Evolutionary conservation across 2,329 filamentous ascomycete genomes (phyloP).

Genomic region (Exserohilum turcica): DNA sequence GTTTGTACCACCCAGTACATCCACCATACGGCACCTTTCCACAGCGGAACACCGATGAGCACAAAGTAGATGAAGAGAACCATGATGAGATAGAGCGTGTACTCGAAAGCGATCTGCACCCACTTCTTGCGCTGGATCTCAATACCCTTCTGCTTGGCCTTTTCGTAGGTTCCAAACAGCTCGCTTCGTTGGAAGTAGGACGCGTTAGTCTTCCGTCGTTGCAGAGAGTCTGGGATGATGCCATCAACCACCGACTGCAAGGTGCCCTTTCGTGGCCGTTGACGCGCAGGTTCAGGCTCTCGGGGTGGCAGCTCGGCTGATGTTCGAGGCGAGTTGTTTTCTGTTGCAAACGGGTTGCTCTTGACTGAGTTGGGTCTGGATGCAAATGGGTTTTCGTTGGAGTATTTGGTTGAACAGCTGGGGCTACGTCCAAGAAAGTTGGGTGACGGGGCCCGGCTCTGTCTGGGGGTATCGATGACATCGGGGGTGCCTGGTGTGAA

Average conservation of each 20-base stretch:
- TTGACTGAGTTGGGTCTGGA: slow-evolving; percentile 16
- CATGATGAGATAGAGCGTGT: slow-evolving; percentile 43
- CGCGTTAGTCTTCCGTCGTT: slow-evolving; percentile 23
- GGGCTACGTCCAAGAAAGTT: neutral
- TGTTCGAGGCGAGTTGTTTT: slow-evolving; percentile 1
- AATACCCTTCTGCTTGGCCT: slow-evolving; percentile 28
- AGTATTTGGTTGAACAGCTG: slow-evolving; percentile 4
- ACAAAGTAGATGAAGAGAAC: slow-evolving; percentile 53
- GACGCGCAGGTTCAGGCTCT: slow-evolving; percentile 14
- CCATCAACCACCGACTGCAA: slow-evolving; percentile 23
- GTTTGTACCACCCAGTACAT: slow-evolving; percentile 22
- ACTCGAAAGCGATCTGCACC: slow-evolving; percentile 49
- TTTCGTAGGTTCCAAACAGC: slow-evolving; percentile 29
- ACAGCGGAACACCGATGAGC: slow-evolving; percentile 53
- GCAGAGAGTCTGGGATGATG: slow-evolving; percentile 21
- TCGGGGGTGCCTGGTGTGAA: slow-evolving; percentile 4
- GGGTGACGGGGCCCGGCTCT: slow-evolving; percentile 10
- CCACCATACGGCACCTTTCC: slow-evolving; percentile 48
- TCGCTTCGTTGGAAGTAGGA: slow-evolving; percentile 22
- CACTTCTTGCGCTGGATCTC: slow-evolving; percentile 41
- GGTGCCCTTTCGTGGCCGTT: slow-evolving; percentile 18
- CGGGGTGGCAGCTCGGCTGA: slow-evolving; percentile 2
- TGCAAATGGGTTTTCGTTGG: slow-evolving; percentile 20
- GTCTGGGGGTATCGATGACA: slow-evolving; percentile 6
- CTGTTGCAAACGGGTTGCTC: slow-evolving; percentile 12